Evolutionary conservation across 2,329 filamentous ascomycete genomes (phyloP).

Genomic region (Colletotrichum sublineola): DNA sequence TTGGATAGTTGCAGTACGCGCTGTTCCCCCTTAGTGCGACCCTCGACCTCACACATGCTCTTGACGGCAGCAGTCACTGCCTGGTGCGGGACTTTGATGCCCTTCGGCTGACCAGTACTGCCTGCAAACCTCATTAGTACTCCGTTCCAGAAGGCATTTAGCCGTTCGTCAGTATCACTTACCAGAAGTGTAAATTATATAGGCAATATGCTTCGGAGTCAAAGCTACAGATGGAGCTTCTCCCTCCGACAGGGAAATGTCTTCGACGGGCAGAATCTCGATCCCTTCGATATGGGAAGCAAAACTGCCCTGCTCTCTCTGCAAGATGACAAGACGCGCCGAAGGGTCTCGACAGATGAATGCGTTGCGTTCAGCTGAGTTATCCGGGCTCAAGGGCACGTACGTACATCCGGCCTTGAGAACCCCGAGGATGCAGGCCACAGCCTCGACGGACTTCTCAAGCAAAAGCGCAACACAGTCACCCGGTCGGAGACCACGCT

Average conservation of each 20-base stretch:
- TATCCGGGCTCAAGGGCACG: not conserved
- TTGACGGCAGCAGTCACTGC: not conserved
- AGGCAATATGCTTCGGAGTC: not conserved
- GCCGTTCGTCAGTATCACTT: too few relatives aligned
- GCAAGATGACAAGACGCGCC: not conserved
- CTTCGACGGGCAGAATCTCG: not conserved
- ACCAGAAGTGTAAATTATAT: not conserved
- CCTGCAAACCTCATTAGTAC: not conserved
- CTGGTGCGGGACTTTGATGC: not conserved
- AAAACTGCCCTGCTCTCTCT: not conserved
- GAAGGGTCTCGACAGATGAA: not conserved
- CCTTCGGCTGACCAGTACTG: not conserved
- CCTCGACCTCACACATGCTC: not conserved
- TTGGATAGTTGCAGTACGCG: slow-evolving; percentile 3
- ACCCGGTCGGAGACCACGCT: not conserved
- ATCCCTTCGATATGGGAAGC: not conserved
- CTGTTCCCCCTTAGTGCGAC: not conserved
- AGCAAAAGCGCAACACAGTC: not conserved
- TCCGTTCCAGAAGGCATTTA: too few relatives aligned
- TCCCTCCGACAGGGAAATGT: not conserved
- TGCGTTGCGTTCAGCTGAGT: not conserved
- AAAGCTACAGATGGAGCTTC: not conserved
- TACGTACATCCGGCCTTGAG: not conserved
- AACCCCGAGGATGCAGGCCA: not conserved
- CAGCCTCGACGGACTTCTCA: not conserved